Base-by-base conservation (phyloP, 1,139 yeast genomes). In the Candida gigantensis region DNA sequence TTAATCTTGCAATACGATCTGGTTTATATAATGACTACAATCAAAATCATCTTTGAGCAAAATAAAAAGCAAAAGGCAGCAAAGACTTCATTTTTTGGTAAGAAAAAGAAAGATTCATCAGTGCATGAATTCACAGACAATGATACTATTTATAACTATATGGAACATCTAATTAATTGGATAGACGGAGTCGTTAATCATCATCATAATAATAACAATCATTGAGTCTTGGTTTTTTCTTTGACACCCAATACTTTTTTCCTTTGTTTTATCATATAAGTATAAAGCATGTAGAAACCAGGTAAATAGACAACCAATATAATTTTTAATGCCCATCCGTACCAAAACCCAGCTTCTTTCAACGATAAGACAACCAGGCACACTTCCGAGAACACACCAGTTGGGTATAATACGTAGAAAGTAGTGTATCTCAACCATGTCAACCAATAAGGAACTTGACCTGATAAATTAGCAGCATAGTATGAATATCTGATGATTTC, bases 201-300 rank as follows among this genome's bases (percentile, higher is more conserved):
- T n/a, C n/a, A n/a, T n/a, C n/a, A 45, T 38, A 6, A 28, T 39
- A 23, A n/a, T 4, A 11, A 10, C 8, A 23, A 6, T 20, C 14
- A 19, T 14, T 28, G 28, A 24, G n/a, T 28, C 42, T 47, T 48
- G 35, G 36, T 49, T 41, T 33, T 49, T 6, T 18, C 7, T 7
- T 7, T 7, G 7, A 6, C 7, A 18, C 19, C 19, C 69, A 81
- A 69, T 3, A 77, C 83, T 67, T 81, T 83, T 59, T 65, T 74
- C 67, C 97, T 81, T 65, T 92, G 97, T 50, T 74, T 79, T 54
- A 92, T 73, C 96, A 92, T 92, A 58, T 94, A 92, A 12, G 85
- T 73, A 65, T 80, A 92, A 55, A 92, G 72, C 54, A 83, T 77
- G 58, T 87, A 89, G 57, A 90, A 79, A 0, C 97, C 96, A 5